A percentile compares a stretch with the other conserved stretches of the same genome.
Evolutionary conservation across 176 grass and related monocot genomes (phyloP).

Genomic region (bread wheat (Triticum aestivum)): DNA sequence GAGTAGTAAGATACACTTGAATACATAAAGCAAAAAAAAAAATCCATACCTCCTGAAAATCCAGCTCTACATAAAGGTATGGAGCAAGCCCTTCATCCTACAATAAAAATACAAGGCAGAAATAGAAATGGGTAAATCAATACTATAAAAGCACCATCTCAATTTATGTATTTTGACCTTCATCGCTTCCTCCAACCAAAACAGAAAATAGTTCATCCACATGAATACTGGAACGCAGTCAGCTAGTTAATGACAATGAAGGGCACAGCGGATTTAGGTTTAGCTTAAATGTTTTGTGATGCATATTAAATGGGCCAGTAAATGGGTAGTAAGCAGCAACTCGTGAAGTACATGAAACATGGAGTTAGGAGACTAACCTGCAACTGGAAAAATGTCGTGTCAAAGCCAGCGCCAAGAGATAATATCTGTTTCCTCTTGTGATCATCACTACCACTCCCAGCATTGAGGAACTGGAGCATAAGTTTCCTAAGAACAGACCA

Average conservation of each 20-base stretch:
- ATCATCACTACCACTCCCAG: conserved; percentile 29
- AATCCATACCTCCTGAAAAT: conserved; percentile 82
- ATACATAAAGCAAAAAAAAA: conserved; percentile 14
- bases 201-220: neutral
- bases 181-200: conserved; percentile 4
- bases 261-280: neutral
- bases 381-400: conserved; percentile 93
- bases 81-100: conserved; percentile 91
- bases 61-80: conserved; percentile 90
- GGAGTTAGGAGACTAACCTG: conserved; percentile 43
- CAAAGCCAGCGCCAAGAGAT: conserved; percentile 95
- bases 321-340: neutral
- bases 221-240: neutral
- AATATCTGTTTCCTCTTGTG: conserved; percentile 76
- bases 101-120: conserved; percentile 19
- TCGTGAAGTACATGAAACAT: neutral
- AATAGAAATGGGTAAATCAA: neutral
- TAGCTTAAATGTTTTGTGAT: neutral
- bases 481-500: conserved; percentile 87
- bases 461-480: conserved; percentile 68
- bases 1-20: conserved; percentile 14
- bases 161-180: conserved; percentile 11
- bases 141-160: neutral
- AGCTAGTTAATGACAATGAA: neutral
- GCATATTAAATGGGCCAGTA: neutral